phyloP scores from a whole-genome alignment of 768 basidiomycete genomes.

The Rhizopogon sp. region DNA sequence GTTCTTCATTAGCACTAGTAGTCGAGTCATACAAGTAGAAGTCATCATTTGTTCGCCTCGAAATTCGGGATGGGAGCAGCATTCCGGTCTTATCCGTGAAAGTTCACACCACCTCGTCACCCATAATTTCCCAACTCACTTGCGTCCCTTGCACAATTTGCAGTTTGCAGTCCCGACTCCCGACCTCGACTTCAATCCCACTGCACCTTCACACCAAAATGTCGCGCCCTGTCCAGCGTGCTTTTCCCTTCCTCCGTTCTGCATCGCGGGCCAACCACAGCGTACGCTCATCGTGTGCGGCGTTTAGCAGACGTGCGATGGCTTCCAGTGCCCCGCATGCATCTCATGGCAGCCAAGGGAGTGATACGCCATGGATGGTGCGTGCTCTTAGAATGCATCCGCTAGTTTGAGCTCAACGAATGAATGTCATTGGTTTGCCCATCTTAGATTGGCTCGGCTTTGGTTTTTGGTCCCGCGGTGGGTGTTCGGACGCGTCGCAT shows the following conservation, averaged over 20 bases:
- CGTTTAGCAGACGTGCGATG: conserved; percentile 19
- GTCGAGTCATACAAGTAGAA: no score
- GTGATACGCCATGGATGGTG: conserved; percentile 26
- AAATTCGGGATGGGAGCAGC: neutral
- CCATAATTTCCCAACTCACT: neutral
- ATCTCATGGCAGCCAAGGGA: conserved; percentile 11
- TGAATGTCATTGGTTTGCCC: neutral
- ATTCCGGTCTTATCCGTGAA: conserved; percentile 1
- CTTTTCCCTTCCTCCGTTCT: conserved; percentile 14
- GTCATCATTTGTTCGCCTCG: neutral
- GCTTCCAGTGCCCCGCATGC: conserved; percentile 18
- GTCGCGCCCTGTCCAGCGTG: conserved; percentile 16
- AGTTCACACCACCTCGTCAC: neutral
- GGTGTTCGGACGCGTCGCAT: conserved; percentile 3
- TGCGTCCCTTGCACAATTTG: no score
- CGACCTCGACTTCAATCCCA: neutral
- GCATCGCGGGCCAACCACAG: conserved; percentile 6
- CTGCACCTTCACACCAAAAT: conserved; percentile 8
- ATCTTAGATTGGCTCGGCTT: conserved; percentile 24
- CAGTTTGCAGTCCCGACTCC: neutral
- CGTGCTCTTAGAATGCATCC: conserved; percentile 2
- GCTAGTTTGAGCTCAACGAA: neutral
- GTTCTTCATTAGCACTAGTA: no score
- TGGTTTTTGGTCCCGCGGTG: conserved; percentile 28
- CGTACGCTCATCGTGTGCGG: conserved; percentile 10